These are phyloP conservation scores for Acorus gramineus DNA, from an alignment of 106 monocot species.

Conservation along the genomic window DNA sequence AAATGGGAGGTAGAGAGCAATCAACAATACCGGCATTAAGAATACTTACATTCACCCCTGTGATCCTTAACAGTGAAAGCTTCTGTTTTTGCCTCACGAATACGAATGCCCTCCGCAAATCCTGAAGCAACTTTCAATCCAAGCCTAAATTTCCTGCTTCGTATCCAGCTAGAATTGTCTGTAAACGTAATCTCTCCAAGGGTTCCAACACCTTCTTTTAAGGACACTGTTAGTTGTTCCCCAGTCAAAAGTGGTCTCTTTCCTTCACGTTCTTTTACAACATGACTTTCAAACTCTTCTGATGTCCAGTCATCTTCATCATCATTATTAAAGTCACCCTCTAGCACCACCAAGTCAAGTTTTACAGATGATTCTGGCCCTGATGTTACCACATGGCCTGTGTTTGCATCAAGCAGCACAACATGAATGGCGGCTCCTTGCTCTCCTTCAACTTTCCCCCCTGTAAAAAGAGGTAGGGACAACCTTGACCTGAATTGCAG, in stretches of 20 bases:
- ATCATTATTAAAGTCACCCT: constrained; percentile 75
- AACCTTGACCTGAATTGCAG: constrained; percentile 46
- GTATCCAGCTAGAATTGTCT: constrained; percentile 74
- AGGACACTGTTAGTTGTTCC: constrained; percentile 34
- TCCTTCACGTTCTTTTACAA: constrained; percentile 68
- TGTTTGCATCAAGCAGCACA: constrained; percentile 57
- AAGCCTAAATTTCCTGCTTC: constrained; percentile 70
- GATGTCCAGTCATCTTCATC: constrained; percentile 63
- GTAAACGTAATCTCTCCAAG: constrained; percentile 66
- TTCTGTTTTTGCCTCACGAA: constrained; percentile 77
- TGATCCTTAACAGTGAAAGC: constrained; percentile 76
- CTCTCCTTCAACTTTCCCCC: constrained; percentile 73
- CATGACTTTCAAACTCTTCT: constrained; percentile 58
- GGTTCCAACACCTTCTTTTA: constrained; percentile 73
- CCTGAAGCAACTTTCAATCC: constrained; percentile 53
- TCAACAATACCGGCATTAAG: neutral
- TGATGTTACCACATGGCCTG: constrained; percentile 43
- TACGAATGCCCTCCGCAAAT: constrained; percentile 41
- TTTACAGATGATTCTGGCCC: constrained; percentile 62
- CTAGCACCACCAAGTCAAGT: constrained; percentile 59
- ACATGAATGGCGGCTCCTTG: constrained; percentile 75
- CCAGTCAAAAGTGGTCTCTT: constrained; percentile 70
- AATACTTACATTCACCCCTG: constrained; percentile 68
- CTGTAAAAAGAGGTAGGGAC: constrained; percentile 62
- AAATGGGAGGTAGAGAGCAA: too few relatives aligned